Evolutionary conservation across 2,329 filamentous ascomycete species (phyloP).

Genomic region (Colletotrichum karsti): DNA sequence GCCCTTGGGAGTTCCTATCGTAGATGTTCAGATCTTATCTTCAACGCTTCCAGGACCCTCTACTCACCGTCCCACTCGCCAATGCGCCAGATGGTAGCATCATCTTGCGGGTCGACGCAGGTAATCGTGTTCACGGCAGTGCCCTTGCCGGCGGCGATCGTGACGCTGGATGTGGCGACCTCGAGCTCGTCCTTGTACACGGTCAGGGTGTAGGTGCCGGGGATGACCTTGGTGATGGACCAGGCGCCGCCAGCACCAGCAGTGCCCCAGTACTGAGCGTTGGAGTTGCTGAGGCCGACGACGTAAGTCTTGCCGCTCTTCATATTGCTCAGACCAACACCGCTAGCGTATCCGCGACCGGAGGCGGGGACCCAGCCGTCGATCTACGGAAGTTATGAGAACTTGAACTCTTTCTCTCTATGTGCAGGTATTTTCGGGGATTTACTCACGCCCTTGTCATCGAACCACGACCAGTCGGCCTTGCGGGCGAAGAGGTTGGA

Average conservation of each 20-base stretch:
- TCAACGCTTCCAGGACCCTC: neutral
- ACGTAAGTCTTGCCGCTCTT: constrained; percentile 48
- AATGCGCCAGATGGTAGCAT: constrained; percentile 43
- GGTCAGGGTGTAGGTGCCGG: constrained; percentile 41
- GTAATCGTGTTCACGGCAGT: constrained; percentile 39
- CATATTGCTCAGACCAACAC: constrained; percentile 44
- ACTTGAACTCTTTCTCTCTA: too few species aligned
- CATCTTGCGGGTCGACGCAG: constrained; percentile 40
- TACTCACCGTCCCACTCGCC: constrained; percentile 38
- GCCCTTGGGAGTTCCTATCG: constrained; percentile 39
- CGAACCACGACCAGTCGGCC: constrained; percentile 44
- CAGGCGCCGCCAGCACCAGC: constrained; percentile 37
- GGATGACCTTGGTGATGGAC: constrained; percentile 39
- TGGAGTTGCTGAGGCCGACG: constrained; percentile 42
- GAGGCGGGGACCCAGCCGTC: constrained; percentile 40
- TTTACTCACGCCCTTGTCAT: constrained; percentile 36
- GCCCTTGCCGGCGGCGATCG: constrained; percentile 37
- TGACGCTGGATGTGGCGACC: constrained; percentile 36
- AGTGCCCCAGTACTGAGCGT: constrained; percentile 46
- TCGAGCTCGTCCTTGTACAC: constrained; percentile 45
- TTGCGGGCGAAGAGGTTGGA: constrained; percentile 43
- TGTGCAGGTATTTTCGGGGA: too few species aligned
- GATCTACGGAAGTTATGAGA: constrained; percentile 33
- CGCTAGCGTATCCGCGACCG: constrained; percentile 38
- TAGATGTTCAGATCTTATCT: neutral